Evolutionary conservation across 441 rosid genomes (phyloP), one percentile per base, ranked within the genome.

Genomic region (Heliophila coronopifolia): DNA sequence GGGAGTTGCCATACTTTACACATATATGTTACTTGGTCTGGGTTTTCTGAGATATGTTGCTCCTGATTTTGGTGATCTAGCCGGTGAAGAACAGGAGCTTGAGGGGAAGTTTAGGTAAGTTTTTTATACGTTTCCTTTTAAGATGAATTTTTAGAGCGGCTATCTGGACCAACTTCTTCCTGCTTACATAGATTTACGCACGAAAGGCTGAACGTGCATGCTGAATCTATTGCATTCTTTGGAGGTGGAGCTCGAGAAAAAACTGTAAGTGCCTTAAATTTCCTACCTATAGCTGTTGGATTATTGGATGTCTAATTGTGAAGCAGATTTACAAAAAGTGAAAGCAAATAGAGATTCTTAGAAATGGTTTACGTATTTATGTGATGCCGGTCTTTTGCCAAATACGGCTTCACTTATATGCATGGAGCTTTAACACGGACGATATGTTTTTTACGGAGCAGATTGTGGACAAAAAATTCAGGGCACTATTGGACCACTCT

Each of bases 161-260:
- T 31, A 46, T 22, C 52, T 41, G 59, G 27, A 66, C 32, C 24
- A 52, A 53, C 49, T 34, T 32, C n/a, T 27, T 65, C 19, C 15
- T 63, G 50, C 34, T 4, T 53, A 26, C 44, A 35, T 54, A 94
- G 99, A 84, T 94, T 94, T 80, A 90, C 90, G 98, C 99, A 90
- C 66, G 99, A 94, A 75, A 82, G 99, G 62, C 65, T 94, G 67
- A 77, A 90, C 39, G 77, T 89, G 7, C 99, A 94, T 81, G 99
- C 98, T 13, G 99, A 94, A 65, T 94, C 98, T 47, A 78, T 94
- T 58, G 98, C 99, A 48, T 94, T 94, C 80, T 94, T 94, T 74
- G 99, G 99, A 58, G 99, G 99, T 50, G 99, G 99, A 63, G 80
- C 91, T 55, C 79, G 99, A 64, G 99, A 93, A 77, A 89, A 81